Percentiles rank a stretch among this genome's conserved stretches.
Evolutionary conservation across 1,284 basidiomycete genomes (phyloP).

Genomic region (Austropuccinia psidii): DNA sequence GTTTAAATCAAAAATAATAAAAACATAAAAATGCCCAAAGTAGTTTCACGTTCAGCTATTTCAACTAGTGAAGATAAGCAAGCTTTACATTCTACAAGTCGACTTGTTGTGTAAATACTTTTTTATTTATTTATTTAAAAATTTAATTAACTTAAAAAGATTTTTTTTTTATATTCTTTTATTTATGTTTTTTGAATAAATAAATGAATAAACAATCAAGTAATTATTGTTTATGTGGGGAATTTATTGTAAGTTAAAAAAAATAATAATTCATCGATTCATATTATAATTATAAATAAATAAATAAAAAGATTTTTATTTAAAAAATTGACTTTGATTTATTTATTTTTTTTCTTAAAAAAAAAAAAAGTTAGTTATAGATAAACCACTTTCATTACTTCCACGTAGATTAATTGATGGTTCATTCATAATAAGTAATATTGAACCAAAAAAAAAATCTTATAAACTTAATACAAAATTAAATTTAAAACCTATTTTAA

Average conservation of each 20-base stretch:
- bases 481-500: not conserved
- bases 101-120: slow-evolving; percentile 18
- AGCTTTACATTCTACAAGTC: slow-evolving; percentile 15
- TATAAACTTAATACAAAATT: slow-evolving; percentile 23
- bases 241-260: slow-evolving; percentile 14
- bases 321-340: not conserved
- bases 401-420: not conserved
- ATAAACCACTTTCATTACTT: slow-evolving; percentile 12
- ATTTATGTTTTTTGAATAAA: not conserved
- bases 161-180: not conserved
- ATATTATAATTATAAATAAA: too few species aligned
- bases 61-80: slow-evolving; percentile 36
- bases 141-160: not conserved
- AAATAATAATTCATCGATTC: not conserved
- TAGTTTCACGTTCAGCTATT: slow-evolving; percentile 28
- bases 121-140: not conserved
- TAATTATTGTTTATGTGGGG: slow-evolving; percentile 31
- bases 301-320: too few species aligned
- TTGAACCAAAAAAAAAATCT: slow-evolving; percentile 7
- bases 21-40: slow-evolving; percentile 34
- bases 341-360: not conserved
- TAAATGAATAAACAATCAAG: not conserved
- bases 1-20: too few species aligned
- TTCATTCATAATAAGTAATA: slow-evolving; percentile 3
- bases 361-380: slow-evolving; percentile 13